A percentile compares a stretch with the other conserved stretches of the same genome.
These are phyloP conservation scores for Cytidiella melzeri DNA, from an alignment of 768 basidiomycete species.

Conservation along the genomic window DNA sequence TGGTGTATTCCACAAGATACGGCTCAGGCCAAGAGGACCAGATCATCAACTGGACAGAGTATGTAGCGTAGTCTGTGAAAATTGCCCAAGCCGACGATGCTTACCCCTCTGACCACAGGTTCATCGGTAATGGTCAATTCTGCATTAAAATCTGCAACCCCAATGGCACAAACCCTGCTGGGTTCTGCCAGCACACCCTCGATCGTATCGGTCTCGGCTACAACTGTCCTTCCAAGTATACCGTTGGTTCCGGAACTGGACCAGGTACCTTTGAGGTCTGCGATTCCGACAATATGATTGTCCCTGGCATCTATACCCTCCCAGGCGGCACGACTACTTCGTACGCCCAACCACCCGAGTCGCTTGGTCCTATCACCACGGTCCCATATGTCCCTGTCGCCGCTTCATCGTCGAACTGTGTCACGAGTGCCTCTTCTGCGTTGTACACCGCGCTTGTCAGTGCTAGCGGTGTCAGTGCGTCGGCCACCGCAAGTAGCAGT, in stretches of 20 bases:
- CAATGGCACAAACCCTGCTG: slow-evolving; percentile 33
- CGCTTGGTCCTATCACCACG: slow-evolving; percentile 35
- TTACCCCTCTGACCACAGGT: slow-evolving; percentile 34
- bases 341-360: slow-evolving; percentile 43
- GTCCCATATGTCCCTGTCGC: slow-evolving; percentile 37
- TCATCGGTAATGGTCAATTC: slow-evolving; percentile 60
- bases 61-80: no score
- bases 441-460: slow-evolving; percentile 29
- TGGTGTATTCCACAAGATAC: slow-evolving; percentile 56
- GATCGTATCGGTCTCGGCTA: slow-evolving; percentile 72
- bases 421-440: slow-evolving; percentile 28
- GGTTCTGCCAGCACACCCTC: slow-evolving; percentile 63
- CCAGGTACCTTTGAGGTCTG: slow-evolving; percentile 51
- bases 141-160: slow-evolving; percentile 75
- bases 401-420: slow-evolving; percentile 40
- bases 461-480: slow-evolving; percentile 4
- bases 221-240: slow-evolving; percentile 64
- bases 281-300: slow-evolving; percentile 56
- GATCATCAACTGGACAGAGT: slow-evolving; percentile 66
- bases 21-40: slow-evolving; percentile 30
- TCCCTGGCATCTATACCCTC: slow-evolving; percentile 44
- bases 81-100: no score
- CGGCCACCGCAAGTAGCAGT: slow-evolving; percentile 9
- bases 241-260: slow-evolving; percentile 29
- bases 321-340: slow-evolving; percentile 35